These are phyloP conservation scores for Chiua virens DNA, from an alignment of 768 basidiomycete species.

Conservation along the genomic window DNA sequence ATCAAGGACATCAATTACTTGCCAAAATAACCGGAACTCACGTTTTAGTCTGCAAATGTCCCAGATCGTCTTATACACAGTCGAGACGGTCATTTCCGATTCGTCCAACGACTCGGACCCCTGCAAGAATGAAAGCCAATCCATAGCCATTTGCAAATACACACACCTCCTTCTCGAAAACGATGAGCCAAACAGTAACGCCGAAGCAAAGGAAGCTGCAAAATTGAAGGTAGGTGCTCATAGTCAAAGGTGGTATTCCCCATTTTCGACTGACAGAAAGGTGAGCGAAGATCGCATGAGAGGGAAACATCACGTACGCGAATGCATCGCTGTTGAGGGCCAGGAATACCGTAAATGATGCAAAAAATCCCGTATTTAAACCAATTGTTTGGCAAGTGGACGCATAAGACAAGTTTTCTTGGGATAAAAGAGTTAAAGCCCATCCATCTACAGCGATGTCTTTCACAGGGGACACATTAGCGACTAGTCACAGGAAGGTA, in stretches of 20 bases:
- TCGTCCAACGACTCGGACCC: constrained; percentile 72
- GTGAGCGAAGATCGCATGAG: constrained; percentile 7
- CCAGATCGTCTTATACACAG: constrained; percentile 95
- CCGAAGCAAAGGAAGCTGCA: constrained; percentile 79
- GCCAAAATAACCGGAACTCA: constrained; percentile 36
- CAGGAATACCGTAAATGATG: constrained; percentile 96
- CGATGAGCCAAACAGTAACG: constrained; percentile 85
- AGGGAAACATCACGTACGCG: constrained; percentile 47
- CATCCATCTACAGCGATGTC: constrained; percentile 98
- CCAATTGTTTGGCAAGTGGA: constrained; percentile 99
- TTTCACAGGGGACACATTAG: constrained; percentile 32
- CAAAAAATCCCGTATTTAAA: constrained; percentile 91
- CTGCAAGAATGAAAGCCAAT: constrained; percentile 36
- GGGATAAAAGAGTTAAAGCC: constrained; percentile 84
- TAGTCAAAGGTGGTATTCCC: constrained; percentile 70
- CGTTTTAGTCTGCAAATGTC: constrained; percentile 88
- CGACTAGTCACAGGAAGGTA: background rate
- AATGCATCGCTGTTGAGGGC: constrained; percentile 96
- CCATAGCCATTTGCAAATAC: background rate
- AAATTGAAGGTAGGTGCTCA: constrained; percentile 82
- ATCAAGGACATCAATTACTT: background rate
- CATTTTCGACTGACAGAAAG: constrained; percentile 57
- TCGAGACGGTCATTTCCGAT: constrained; percentile 85
- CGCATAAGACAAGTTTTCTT: constrained; percentile 93
- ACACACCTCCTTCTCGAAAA: constrained; percentile 87